phyloP scores from a whole-genome alignment of 768 basidiomycete species.

The Boletales sp. region DNA sequence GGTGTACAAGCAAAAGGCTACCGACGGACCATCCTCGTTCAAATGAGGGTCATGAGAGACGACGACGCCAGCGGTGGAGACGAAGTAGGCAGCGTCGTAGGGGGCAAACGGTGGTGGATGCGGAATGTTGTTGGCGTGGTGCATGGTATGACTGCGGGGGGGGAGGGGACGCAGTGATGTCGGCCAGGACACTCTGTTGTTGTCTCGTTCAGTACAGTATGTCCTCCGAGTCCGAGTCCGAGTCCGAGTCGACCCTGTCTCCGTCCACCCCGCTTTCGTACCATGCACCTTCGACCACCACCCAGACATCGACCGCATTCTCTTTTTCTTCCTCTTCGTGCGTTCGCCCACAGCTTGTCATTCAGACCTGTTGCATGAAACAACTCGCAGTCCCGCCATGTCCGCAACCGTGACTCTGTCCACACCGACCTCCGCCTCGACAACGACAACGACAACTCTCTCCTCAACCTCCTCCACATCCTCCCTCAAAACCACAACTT shows the following conservation, averaged over 20 bases:
- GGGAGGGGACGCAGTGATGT: no score
- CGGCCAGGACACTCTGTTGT: no score
- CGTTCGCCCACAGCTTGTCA: slow-evolving; percentile 13
- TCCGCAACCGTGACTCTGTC: slow-evolving; percentile 8
- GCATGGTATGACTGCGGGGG: no score
- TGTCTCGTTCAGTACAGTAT: no score
- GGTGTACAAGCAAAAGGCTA: neutral
- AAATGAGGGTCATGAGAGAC: slow-evolving; percentile 70
- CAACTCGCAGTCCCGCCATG: slow-evolving; percentile 15
- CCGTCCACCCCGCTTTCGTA: no score
- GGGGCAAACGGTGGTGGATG: slow-evolving; percentile 58
- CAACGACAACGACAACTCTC: neutral
- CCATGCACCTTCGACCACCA: no score
- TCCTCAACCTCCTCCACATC: slow-evolving; percentile 10
- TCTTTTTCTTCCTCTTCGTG: slow-evolving; percentile 25
- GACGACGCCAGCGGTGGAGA: slow-evolving; percentile 44
- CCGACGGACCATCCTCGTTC: slow-evolving; percentile 54
- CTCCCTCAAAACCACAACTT: slow-evolving; percentile 14
- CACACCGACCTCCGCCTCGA: slow-evolving; percentile 4
- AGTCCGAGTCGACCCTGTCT: no score
- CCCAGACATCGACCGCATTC: no score
- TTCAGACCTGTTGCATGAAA: slow-evolving; percentile 14
- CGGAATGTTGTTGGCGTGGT: slow-evolving; percentile 10
- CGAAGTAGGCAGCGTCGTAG: slow-evolving; percentile 61
- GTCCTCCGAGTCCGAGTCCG: no score